Base-by-base conservation (phyloP, 2,329 filamentous ascomycete genomes). In the Claviceps quebecensis region DNA sequence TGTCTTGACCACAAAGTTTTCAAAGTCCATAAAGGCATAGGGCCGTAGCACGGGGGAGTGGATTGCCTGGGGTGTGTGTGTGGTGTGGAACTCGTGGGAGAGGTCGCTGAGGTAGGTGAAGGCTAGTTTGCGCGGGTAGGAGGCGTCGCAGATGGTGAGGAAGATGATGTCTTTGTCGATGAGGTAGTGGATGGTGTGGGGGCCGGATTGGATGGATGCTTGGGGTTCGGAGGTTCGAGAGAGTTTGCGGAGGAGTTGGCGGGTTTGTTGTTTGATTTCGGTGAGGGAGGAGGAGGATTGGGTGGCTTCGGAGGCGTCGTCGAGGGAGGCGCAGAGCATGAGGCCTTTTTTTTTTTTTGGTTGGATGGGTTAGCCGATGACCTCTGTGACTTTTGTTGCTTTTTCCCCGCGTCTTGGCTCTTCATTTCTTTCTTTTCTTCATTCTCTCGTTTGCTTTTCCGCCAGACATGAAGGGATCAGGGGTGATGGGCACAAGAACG, bases 31-130 rank as follows among this genome's bases (percentile, higher is more conserved):
- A 66, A 95, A 97, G 54, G 89, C 90, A 70, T 97, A 98, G 5
- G 93, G 91, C 23, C 91, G 86, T 57, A 94, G 79, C 37, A 75
- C 73, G 0, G 87, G 80, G 43, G 78, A 81, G 62, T 85, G 80
- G 59, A 95, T 83, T 69, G 93, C 85, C 52, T 75, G 65, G 17
- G 78, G 65, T 47, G 83, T 78, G 75, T 98, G 94, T 52, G 84
- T 89, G 57, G 82, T 90, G 56, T 83, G 83, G 75, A 98, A 98
- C 73, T 98, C 93, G 67, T 81, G 79, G 53, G 86, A 80, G 51
- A 98, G 79, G 73, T 98, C 93, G 60, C 87, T 82, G 55, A 98
- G 88, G 77, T 97, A 98, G 55, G 91, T 96, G 70, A 98, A 95
- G 63, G 94, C 91, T 47, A 98, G 86, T 71, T 98, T 97, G 69